Base-by-base conservation (phyloP, 768 basidiomycete genomes). In the Rhizopogon vulgaris region DNA sequence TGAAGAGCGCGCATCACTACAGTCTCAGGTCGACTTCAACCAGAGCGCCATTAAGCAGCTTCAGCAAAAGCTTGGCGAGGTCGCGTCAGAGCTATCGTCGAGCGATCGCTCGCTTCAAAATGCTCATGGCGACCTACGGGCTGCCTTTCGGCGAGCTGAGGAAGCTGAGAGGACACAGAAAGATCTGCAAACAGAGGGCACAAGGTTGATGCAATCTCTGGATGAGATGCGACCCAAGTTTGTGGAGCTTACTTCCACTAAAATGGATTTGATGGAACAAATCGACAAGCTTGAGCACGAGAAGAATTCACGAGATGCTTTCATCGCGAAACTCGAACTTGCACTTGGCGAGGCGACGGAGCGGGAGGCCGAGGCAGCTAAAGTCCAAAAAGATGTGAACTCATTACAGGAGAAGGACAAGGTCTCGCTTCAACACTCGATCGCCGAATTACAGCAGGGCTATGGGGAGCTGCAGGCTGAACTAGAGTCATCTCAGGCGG, bases 151-250 rank as follows among this genome's bases (percentile, higher is more conserved):
- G 48, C 85, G 88, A 4, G 85, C 83, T 6, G 85, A 88, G 36
- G 84, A 86, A 57, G 85, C 87, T 0, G 88, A 91, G 65, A 74
- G 72, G 58, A 82, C 73, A 3, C 84, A 89, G 60, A 79, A 80
- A 60, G 83, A 80, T 53, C 74, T 94, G 3, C 90, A 91, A 60
- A 70, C 73, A 0, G 91, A 94, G 67, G 89, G 90, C 38, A 82
- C 78, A n/a, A 77, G 73, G 48, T 76, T 94, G 32, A 80, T 92
- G 82, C 80, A 76, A 27, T 83, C 87, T n/a, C 69, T 93, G 54
- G 85, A 92, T 56, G 89, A 92, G 67, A 85, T 92, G 82, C 79
- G 86, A 28, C 80, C 87, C 38, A 92, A 92, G 71, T 83, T 92
- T 56, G 83, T 91, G 18, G 84, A 90, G 63, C 73, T 94, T 49